Conservation (phyloP, 192 early-diverging fungal genomes). For the Dispira simplex region DNA sequence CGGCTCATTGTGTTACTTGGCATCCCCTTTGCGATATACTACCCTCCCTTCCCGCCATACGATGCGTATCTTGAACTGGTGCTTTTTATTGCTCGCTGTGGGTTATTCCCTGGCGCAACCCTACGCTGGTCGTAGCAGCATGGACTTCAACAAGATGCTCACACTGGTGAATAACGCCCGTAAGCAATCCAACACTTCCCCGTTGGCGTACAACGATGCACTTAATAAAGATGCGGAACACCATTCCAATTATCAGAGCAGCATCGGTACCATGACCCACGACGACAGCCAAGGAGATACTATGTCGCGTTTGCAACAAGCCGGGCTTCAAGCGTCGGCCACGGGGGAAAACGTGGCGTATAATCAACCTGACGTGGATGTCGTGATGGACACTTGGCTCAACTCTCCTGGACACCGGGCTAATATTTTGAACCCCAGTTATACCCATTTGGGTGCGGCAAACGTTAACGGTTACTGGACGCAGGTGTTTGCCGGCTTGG, state of each 20-base stretch:
- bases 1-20: too few species aligned
- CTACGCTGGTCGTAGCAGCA: not conserved
- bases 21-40: too few species aligned
- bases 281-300: constrained; percentile 20
- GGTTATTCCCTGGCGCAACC: not conserved
- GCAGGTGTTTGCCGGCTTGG: constrained; percentile 25
- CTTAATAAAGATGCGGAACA: constrained; percentile 19
- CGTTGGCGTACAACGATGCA: constrained; percentile 18
- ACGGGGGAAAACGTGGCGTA: constrained; percentile 33
- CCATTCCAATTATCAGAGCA: constrained; percentile 29
- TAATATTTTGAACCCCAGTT: constrained; percentile 27
- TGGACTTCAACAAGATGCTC: constrained; percentile 24
- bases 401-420: constrained; percentile 29
- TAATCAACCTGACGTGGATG: constrained; percentile 18
- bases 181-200: constrained; percentile 14
- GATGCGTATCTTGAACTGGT: too few species aligned
- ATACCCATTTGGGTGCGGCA: constrained; percentile 28
- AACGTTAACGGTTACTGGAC: constrained; percentile 27
- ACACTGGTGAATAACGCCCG: constrained; percentile 25
- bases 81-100: too few species aligned
- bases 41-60: too few species aligned
- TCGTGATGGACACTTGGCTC: constrained; percentile 26
- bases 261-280: constrained; percentile 28
- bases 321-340: constrained; percentile 16
- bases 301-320: constrained; percentile 17